phyloP scores from a whole-genome alignment of 2,329 filamentous ascomycete species.

The Hypoxylon sp. region DNA sequence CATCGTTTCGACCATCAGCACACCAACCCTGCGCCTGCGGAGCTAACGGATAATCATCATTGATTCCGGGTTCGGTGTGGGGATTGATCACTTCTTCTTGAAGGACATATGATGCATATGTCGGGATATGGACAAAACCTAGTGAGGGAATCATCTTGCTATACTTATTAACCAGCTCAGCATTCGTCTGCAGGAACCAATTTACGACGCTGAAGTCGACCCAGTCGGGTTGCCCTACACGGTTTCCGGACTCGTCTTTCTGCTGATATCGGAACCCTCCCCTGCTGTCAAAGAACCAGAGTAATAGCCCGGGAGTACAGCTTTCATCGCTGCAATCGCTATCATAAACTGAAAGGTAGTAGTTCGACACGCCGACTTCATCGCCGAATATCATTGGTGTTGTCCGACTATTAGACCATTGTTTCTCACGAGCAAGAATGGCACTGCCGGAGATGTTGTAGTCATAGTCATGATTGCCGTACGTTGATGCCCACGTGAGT shows the following conservation, averaged over 20 bases:
- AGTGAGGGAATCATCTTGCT: slow-evolving; percentile 61
- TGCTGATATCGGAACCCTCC: slow-evolving; percentile 69
- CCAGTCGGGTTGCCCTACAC: slow-evolving; percentile 61
- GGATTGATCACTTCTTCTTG: slow-evolving; percentile 59
- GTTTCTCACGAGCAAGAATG: slow-evolving; percentile 61
- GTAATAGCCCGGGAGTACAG: slow-evolving; percentile 62
- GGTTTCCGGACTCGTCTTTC: slow-evolving; percentile 50
- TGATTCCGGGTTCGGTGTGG: slow-evolving; percentile 61
- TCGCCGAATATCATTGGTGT: slow-evolving; percentile 57
- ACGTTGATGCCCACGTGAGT: slow-evolving; percentile 76
- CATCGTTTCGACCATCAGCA: slow-evolving; percentile 57
- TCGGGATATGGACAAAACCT: slow-evolving; percentile 66
- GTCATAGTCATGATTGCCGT: slow-evolving; percentile 79
- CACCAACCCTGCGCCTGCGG: slow-evolving; percentile 64
- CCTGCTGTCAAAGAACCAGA: slow-evolving; percentile 81
- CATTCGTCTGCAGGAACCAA: slow-evolving; percentile 61
- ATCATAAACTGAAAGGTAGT: slow-evolving; percentile 63
- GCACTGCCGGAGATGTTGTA: slow-evolving; percentile 68
- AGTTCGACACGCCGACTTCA: slow-evolving; percentile 63
- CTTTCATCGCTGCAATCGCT: slow-evolving; percentile 52
- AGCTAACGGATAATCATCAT: slow-evolving; percentile 61
- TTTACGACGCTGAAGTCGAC: slow-evolving; percentile 61
- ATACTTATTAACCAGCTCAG: slow-evolving; percentile 52
- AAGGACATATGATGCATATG: slow-evolving; percentile 59
- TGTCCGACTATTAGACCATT: slow-evolving; percentile 59